Evolutionary conservation across 129 eudicot species (phyloP).

Genomic region (Artemisia argyi): DNA sequence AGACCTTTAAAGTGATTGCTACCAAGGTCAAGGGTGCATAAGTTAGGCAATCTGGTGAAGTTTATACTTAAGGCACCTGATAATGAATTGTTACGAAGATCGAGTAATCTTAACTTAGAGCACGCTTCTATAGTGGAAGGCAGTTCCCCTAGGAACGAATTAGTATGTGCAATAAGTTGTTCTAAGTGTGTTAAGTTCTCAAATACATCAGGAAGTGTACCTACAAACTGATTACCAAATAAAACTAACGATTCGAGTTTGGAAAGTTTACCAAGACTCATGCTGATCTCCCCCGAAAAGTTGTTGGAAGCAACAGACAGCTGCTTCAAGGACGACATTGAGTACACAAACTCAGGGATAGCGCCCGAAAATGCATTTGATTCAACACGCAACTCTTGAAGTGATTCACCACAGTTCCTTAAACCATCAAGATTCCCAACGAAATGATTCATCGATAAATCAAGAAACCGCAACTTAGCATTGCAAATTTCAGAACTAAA

Average conservation of each 20-base stretch:
- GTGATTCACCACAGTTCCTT: conserved; percentile 52
- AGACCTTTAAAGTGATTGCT: conserved; percentile 62
- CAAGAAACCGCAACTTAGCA: conserved; percentile 52
- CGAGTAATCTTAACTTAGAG: conserved; percentile 54
- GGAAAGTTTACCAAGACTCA: conserved; percentile 70
- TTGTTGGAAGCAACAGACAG: conserved; percentile 66
- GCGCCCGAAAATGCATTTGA: conserved; percentile 61
- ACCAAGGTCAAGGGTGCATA: conserved; percentile 73
- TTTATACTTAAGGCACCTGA: conserved; percentile 55
- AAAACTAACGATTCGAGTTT: conserved; percentile 53
- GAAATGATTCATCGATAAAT: conserved; percentile 69
- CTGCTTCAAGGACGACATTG: conserved; percentile 53
- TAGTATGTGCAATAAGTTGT: conserved; percentile 61
- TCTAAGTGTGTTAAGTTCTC: conserved; percentile 53
- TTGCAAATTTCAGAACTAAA: conserved; percentile 52
- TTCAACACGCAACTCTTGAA: conserved; percentile 58
- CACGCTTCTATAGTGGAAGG: conserved; percentile 70
- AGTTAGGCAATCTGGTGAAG: conserved; percentile 58
- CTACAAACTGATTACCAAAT: conserved; percentile 56
- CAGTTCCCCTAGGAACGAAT: conserved; percentile 69
- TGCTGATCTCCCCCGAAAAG: conserved; percentile 73
- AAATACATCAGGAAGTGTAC: conserved; percentile 79
- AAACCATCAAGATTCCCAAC: conserved; percentile 64
- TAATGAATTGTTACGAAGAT: conserved; percentile 86
- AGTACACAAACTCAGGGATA: conserved; percentile 67